phyloP scores from a whole-genome alignment of 1,284 basidiomycete species.

The Dichomitus squalens region DNA sequence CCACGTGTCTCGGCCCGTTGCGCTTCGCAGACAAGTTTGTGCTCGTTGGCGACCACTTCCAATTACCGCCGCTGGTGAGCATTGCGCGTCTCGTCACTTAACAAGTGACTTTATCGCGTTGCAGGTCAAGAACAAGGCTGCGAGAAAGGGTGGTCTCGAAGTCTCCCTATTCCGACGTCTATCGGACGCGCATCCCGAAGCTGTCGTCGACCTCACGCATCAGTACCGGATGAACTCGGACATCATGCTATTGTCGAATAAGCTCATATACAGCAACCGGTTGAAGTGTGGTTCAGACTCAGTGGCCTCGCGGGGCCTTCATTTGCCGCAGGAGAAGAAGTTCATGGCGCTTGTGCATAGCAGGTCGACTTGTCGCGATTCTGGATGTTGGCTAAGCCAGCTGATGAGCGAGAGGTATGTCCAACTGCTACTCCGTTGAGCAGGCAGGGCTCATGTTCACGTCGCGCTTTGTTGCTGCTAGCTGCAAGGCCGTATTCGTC shows the following conservation, averaged over 20 bases:
- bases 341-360: slow-evolving; percentile 46
- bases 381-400: slow-evolving; percentile 71
- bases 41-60: slow-evolving; percentile 96
- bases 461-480: slow-evolving; percentile 35
- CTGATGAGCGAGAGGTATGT: slow-evolving; percentile 68
- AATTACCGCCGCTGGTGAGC: slow-evolving; percentile 88
- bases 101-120: not conserved
- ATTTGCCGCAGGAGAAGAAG: slow-evolving; percentile 47
- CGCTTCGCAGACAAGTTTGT: slow-evolving; percentile 91
- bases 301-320: slow-evolving; percentile 65
- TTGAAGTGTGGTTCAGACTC: slow-evolving; percentile 78
- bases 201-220: slow-evolving; percentile 80
- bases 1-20: slow-evolving; percentile 92
- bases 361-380: slow-evolving; percentile 27
- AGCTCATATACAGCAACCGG: slow-evolving; percentile 82
- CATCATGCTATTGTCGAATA: slow-evolving; percentile 94
- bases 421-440: not conserved
- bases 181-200: slow-evolving; percentile 82
- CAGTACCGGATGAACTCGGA: slow-evolving; percentile 98
- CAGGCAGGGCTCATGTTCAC: not conserved
- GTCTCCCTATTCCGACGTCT: slow-evolving; percentile 89
- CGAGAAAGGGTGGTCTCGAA: slow-evolving; percentile 86
- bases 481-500: slow-evolving; percentile 88
- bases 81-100: slow-evolving; percentile 4
- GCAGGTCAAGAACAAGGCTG: slow-evolving; percentile 80